Base-by-base conservation (phyloP, 768 basidiomycete species). In the Coprinopsis cinerea region DNA sequence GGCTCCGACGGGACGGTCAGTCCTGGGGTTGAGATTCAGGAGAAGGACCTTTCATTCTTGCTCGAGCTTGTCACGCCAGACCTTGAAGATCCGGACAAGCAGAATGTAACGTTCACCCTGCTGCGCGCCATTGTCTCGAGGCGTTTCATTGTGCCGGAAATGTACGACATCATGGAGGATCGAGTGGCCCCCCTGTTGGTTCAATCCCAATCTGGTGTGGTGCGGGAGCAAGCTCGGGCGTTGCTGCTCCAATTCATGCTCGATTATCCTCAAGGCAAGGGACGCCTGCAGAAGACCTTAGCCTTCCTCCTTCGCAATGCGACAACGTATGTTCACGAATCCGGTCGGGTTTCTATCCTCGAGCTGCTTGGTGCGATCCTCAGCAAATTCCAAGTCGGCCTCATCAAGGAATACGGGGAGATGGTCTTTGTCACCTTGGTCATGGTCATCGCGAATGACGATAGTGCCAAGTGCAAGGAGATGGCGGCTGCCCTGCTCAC, bases 211-310 rank as follows among this genome's bases (percentile, higher is more conserved):
- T 92, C 94, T 2, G 65, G 82, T 0, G 85, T 88, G 57, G 91
- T 95, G 6, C 94, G 94, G 61, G 93, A 96, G 62, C 80, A 89
- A 7, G 95, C 91, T 52, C 85, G 96, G 17, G 82, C 85, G 40
- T 80, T 92, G 25, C 74, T 95, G 22, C 79, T 98, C 32, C 92
- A 94, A 60, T 99, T 99, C 75, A 72, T 98, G 42, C 79, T 98
- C 9, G 95, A 99, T 58, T 99, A 98, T 61, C 95, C 95, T 2
- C 95, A 98, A 65, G 94, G 95, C 6, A 87, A 90, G 56, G 91
- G 90, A 1, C 83, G 95, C 11, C 74, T 99, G 6, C 85, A 82
- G 32, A 85, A 82, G 30, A 88, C 89, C 55, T 89, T 99, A 81
- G 77, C 83, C 0, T 96, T 96, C 70, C 74, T 99, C 26, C 90